Conservation (phyloP, 768 basidiomycete species). For the Pleurotus djamor region DNA sequence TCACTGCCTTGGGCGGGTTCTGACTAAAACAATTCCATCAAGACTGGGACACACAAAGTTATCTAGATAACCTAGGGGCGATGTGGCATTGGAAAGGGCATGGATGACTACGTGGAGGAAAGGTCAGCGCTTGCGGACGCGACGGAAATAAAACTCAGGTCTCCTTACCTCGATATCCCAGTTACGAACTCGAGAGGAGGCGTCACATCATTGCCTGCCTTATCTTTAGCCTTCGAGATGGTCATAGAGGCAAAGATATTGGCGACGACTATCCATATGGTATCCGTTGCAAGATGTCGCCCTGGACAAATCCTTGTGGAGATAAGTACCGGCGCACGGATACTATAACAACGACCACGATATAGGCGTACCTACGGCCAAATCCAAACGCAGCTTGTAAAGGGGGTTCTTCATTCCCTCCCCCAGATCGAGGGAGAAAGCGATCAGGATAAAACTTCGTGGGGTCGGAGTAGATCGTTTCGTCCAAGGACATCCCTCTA, state of each 20-base stretch:
- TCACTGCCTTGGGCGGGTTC: too few relatives aligned
- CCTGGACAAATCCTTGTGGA: constrained; percentile 19
- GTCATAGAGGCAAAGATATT: constrained; percentile 29
- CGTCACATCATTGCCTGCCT: constrained; percentile 10
- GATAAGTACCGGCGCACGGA: neutral
- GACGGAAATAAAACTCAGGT: too few relatives aligned
- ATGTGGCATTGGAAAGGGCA: too few relatives aligned
- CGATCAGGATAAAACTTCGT: neutral
- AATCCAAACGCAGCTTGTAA: constrained; percentile 10
- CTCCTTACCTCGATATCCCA: constrained; percentile 28
- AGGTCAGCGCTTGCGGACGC: too few relatives aligned
- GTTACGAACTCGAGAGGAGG: constrained; percentile 22
- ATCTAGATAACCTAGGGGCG: too few relatives aligned
- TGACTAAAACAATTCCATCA: too few relatives aligned
- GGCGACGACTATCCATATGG: constrained; percentile 27
- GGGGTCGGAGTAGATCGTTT: neutral
- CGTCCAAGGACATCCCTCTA: neutral
- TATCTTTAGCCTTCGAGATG: constrained; percentile 25
- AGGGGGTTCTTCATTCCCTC: constrained; percentile 9
- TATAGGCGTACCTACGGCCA: constrained; percentile 9
- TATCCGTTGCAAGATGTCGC: constrained; percentile 30
- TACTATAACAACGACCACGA: neutral
- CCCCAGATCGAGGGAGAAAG: constrained; percentile 5
- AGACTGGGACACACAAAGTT: too few relatives aligned
- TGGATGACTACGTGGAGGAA: too few relatives aligned